Base-by-base conservation (phyloP, 169 alveolate species). In the Plasmodium fragile region DNA sequence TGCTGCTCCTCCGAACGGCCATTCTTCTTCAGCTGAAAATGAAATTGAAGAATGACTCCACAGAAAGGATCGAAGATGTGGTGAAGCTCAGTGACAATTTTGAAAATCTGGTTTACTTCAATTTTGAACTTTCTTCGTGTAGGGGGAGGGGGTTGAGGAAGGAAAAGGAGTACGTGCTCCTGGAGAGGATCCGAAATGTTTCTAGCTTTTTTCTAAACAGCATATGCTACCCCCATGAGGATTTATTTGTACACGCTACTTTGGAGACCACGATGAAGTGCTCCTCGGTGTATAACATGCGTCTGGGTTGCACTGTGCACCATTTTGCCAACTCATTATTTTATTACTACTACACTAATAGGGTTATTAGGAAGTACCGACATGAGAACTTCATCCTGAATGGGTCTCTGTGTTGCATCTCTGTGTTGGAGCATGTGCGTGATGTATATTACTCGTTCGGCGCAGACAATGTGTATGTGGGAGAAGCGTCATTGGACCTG, bases 201-300 rank as follows among this genome's bases (percentile, higher is more conserved):
- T 75, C 80, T 2, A 22, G 25, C 8, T 52, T n/a, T n/a, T 85
- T 73, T 52, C 45, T 85, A 8, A 73, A 85, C 65, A 82, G 79
- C 52, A 85, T 85, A 85, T 85, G 85, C 65, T 85, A 85, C 65
- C 87, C 93, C 2, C 93, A 85, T 53, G 83, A 53, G 32, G 65
- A 72, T 4, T 6, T 55, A 85, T 85, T 73, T 49, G 13, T 73
- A 10, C 41, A 39, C 3, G 22, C 11, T 5, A 85, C 49, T 25
- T 52, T 73, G 4, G 65, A 73, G 39, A 25, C 41, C 6, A 45
- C 65, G 34, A 30, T 49, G 22, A 72, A 77, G 39, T 18, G 4
- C 39, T 45, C 10, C 65, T 18, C 83, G n/a, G 53, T 85, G 22
- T 85, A 34, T 45, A 85, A 65, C 59, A 72, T 36, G 43, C 72